Conservation (phyloP, 768 basidiomycete genomes). For the Rhizopogon vulgaris region DNA sequence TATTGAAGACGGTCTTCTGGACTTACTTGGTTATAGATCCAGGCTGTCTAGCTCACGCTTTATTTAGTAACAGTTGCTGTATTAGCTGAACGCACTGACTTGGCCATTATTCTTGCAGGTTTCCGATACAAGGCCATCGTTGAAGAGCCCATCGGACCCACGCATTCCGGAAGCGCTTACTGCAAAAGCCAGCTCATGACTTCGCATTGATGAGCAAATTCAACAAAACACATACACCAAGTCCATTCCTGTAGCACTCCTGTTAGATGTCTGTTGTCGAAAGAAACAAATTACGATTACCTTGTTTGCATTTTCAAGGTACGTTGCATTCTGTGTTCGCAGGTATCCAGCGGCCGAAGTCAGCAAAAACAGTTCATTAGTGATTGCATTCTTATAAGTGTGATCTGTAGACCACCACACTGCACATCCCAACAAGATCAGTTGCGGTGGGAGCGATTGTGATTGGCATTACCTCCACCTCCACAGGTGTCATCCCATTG, state of each 20-base stretch:
- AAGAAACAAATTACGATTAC: constrained; percentile 15
- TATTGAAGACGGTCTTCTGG: neutral
- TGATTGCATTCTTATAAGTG: constrained; percentile 56
- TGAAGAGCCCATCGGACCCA: constrained; percentile 23
- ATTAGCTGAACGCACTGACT: constrained; percentile 7
- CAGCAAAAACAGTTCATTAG: constrained; percentile 51
- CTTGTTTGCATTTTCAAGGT: constrained; percentile 44
- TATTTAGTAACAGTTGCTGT: neutral
- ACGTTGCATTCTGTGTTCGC: constrained; percentile 28
- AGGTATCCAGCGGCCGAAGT: constrained; percentile 44
- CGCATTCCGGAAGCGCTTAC: constrained; percentile 25
- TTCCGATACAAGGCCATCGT: constrained; percentile 18
- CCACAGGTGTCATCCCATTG: constrained; percentile 47
- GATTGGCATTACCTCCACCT: constrained; percentile 36
- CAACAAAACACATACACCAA: constrained; percentile 20
- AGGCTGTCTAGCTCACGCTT: constrained; percentile 35
- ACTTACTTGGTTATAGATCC: constrained; percentile 54
- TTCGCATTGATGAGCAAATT: neutral
- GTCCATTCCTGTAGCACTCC: constrained; percentile 13
- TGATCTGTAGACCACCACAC: constrained; percentile 55
- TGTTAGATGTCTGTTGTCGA: neutral
- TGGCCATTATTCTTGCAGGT: constrained; percentile 24
- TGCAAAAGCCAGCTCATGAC: neutral
- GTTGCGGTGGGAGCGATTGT: neutral
- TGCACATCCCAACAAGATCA: constrained; percentile 9